Conservation (phyloP, 768 basidiomycete species). For the Mycena galericulata region DNA sequence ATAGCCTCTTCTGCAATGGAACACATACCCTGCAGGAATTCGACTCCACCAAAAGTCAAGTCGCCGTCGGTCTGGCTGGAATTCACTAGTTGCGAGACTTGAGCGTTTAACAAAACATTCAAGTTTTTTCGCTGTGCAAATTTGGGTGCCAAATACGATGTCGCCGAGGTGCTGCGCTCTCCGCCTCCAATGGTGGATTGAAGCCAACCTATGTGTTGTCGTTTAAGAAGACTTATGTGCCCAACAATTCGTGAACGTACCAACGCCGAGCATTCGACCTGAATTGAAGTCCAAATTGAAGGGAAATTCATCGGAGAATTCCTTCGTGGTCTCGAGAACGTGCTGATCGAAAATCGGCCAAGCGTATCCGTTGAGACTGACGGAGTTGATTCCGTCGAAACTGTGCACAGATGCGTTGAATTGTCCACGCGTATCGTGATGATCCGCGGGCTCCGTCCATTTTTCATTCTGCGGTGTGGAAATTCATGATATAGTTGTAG, state of each 20-base stretch:
- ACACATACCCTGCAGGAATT: not conserved
- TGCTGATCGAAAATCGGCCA: constrained; percentile 41
- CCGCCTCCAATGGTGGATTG: constrained; percentile 38
- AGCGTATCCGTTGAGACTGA: constrained; percentile 45
- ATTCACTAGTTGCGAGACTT: constrained; percentile 32
- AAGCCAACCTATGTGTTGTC: constrained; percentile 37
- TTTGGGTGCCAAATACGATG: constrained; percentile 42
- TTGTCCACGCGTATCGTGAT: constrained; percentile 26
- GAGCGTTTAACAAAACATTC: constrained; percentile 39
- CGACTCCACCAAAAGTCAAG: not conserved
- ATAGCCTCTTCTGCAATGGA: not conserved
- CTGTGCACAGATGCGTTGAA: constrained; percentile 47
- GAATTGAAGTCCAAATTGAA: constrained; percentile 42
- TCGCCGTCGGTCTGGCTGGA: not conserved
- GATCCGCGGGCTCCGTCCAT: constrained; percentile 47
- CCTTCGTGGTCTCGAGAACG: constrained; percentile 47
- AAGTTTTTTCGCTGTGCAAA: constrained; percentile 40
- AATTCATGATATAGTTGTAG: too few species aligned
- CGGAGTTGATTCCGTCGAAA: constrained; percentile 41
- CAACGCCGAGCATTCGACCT: constrained; percentile 41
- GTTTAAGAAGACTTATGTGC: too few species aligned
- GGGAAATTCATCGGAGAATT: constrained; percentile 20
- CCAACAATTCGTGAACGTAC: constrained; percentile 9
- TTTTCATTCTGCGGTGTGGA: constrained; percentile 8
- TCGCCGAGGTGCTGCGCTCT: constrained; percentile 40